These are phyloP conservation scores for Xanthoconium stramineum DNA, from an alignment of 768 basidiomycete genomes.

Conservation along the genomic window DNA sequence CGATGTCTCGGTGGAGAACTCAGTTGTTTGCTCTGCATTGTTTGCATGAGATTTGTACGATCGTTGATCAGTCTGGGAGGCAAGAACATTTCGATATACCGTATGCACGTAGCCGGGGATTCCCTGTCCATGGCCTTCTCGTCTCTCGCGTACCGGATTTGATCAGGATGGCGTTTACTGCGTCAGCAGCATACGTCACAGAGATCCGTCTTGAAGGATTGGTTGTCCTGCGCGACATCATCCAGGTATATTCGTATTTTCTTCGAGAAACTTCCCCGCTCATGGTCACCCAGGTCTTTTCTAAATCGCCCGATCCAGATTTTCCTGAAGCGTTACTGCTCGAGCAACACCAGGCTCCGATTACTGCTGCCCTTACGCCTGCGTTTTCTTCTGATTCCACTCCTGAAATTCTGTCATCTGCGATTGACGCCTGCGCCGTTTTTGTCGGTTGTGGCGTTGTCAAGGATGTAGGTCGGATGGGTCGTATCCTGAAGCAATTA, in stretches of 20 bases:
- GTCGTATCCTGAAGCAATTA: conserved; percentile 85
- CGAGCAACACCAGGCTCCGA: conserved; percentile 97
- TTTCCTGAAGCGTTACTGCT: conserved; percentile 87
- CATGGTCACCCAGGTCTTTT: conserved; percentile 65
- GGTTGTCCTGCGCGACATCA: conserved; percentile 85
- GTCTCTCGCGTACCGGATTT: conserved; percentile 87
- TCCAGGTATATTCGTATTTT: conserved; percentile 55
- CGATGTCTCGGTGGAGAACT: conserved; percentile 90
- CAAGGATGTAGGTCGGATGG: conserved; percentile 88
- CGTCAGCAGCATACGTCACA: conserved; percentile 93
- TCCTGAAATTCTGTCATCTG: conserved; percentile 90
- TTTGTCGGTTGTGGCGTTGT: conserved; percentile 96
- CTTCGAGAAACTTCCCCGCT: background rate
- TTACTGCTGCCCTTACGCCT: conserved; percentile 94
- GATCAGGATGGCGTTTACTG: conserved; percentile 97
- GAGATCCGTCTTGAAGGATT: conserved; percentile 92
- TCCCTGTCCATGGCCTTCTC: conserved; percentile 61
- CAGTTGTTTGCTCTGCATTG: conserved; percentile 94
- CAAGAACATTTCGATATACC: conserved; percentile 82
- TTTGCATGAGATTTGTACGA: conserved; percentile 81
- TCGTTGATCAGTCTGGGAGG: conserved; percentile 68
- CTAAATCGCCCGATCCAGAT: conserved; percentile 83
- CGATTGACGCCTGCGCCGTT: conserved; percentile 89
- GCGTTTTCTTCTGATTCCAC: conserved; percentile 95
- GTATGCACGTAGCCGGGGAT: conserved; percentile 59